Percentiles rank a stretch among this genome's conserved stretches.
phyloP scores from a whole-genome alignment of 345 rosid genomes.

The Populus alba region DNA sequence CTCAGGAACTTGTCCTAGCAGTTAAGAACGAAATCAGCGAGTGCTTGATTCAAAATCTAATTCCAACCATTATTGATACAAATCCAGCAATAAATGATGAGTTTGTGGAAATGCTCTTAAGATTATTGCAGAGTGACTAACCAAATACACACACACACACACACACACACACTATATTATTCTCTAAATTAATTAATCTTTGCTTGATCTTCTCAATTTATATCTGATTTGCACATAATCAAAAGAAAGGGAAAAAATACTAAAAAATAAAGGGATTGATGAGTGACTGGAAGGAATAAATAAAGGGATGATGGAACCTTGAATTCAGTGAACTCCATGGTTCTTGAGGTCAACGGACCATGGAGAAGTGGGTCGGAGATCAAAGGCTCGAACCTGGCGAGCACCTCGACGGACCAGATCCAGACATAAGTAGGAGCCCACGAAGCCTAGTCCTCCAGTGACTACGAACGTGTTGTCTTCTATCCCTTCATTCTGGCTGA shows the following conservation, averaged over 20 bases:
- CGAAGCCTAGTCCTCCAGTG: constrained; percentile 80
- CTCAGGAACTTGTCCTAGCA: background rate
- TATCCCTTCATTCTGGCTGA: constrained; percentile 90
- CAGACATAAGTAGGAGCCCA: constrained; percentile 77
- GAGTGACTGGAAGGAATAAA: too few species aligned
- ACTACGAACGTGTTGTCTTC: constrained; percentile 71
- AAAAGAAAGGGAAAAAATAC: too few species aligned
- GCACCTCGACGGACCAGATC: constrained; percentile 86
- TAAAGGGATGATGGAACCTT: constrained; percentile 33
- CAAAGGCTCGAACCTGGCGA: constrained; percentile 73
- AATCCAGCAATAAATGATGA: background rate
- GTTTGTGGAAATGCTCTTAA: background rate
- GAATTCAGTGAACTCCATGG: constrained; percentile 63
- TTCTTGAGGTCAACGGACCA: constrained; percentile 54
- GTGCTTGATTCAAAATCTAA: too few species aligned
- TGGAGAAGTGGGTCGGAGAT: constrained; percentile 59
- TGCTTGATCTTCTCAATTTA: too few species aligned
- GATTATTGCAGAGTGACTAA: background rate
- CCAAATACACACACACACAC: too few species aligned
- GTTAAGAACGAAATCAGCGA: background rate
- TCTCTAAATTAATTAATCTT: too few species aligned
- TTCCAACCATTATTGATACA: background rate
- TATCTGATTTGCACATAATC: too few species aligned
- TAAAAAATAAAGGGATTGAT: too few species aligned
- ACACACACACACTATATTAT: too few species aligned